Conservation (phyloP, 192 early-diverging fungal species). For the Coemansia sp. region DNA sequence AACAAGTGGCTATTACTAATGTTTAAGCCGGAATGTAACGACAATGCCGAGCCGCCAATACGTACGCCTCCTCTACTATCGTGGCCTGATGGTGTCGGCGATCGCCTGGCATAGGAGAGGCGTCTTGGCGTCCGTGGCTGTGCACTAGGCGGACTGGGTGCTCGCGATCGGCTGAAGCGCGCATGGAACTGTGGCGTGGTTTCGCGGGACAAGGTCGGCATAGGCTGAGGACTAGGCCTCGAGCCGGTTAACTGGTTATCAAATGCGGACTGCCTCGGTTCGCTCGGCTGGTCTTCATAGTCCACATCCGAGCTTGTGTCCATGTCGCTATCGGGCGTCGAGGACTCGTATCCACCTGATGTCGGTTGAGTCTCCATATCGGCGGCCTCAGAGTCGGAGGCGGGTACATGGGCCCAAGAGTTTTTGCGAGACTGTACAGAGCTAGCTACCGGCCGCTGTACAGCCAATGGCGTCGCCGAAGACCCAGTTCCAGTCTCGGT, state of each 20-base stretch:
- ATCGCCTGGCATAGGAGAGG: background rate
- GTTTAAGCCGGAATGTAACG: background rate
- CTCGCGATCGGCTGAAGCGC: slow-evolving; percentile 31
- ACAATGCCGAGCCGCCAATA: slow-evolving; percentile 3
- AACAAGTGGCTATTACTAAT: background rate
- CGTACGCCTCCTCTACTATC: background rate
- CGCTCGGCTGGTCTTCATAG: slow-evolving; percentile 5
- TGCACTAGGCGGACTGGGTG: slow-evolving; percentile 39
- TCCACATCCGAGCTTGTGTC: slow-evolving; percentile 40
- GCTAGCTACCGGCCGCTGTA: background rate
- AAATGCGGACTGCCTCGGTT: background rate
- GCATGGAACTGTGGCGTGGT: slow-evolving; percentile 2
- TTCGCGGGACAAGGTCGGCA: background rate
- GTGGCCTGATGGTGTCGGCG: background rate
- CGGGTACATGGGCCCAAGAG: background rate
- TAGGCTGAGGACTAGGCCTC: background rate
- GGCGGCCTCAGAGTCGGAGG: background rate
- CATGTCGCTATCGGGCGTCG: slow-evolving; percentile 33
- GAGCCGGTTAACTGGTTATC: background rate
- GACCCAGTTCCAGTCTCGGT: no score
- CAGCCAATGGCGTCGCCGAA: background rate
- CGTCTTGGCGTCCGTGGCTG: slow-evolving; percentile 13
- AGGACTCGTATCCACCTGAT: background rate
- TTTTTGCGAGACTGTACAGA: background rate
- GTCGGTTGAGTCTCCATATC: slow-evolving; percentile 12